Base-by-base conservation (phyloP, 169 alveolate species). In the Plasmodium yoelii region DNA sequence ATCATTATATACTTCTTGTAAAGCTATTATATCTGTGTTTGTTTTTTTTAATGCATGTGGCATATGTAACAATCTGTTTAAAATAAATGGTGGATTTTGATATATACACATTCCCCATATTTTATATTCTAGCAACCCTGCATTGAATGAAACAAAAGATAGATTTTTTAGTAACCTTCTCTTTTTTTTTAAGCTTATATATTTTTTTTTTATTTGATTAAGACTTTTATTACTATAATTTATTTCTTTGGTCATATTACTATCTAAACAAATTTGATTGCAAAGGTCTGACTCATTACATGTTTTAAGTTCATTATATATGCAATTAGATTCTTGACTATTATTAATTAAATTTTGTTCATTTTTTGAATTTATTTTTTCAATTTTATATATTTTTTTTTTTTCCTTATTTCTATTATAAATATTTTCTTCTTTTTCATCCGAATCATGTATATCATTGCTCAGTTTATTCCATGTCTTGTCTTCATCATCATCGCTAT, bases 21-120 rank as follows among this genome's bases (percentile, higher is more conserved):
- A 92, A 44, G 97, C 98, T 47, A 96, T 93, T 39, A 96, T 94
- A 91, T 96, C 98, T 64, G 97, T 96, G 73, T 94, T 92, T 1
- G 96, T 94, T 73, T 87, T 89, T 72, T 96, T 63, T 67, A 96
- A 64, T 26, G 96, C 97, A 59, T 87, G 93, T 51, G 98, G 98
- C 53, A 96, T 93, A 73, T 95, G 96, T 26, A 70, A 77, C 22
- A 96, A 93, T 22, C 98, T 89, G 51, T 91, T 94, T 53, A 94
- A 90, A 34, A 98, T 96, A 86, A 94, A 96, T 24, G 97, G 98
- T 15, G 98, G 98, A 67, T 96, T 96, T 63, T 96, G 97, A 93
- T 96, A 96, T 51, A 95, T 67, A 51, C 93, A 93, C 5, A 95
- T 60, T 55, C 98, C 98, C 65, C 93, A 93, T 59, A 96, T 88